These are phyloP conservation scores for Fusarium pseudonygamai DNA, from an alignment of 2,329 filamentous ascomycete species.

Conservation along the genomic window DNA sequence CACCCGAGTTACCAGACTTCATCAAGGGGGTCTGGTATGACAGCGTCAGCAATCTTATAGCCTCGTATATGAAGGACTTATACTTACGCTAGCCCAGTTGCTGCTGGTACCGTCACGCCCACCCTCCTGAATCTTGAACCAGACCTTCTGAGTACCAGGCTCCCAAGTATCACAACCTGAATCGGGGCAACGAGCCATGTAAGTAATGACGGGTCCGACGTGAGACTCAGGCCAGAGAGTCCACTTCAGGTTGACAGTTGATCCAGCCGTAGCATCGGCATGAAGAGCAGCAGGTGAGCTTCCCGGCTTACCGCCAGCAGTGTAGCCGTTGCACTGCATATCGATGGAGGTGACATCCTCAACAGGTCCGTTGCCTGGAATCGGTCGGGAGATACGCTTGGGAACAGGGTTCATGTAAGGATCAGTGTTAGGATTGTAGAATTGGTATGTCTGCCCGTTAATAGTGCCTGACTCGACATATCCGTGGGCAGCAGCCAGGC, in stretches of 20 bases:
- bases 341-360: conserved; percentile 62
- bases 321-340: conserved; percentile 65
- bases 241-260: conserved; percentile 63
- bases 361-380: conserved; percentile 68
- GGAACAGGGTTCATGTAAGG: conserved; percentile 56
- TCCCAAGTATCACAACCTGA: conserved; percentile 59
- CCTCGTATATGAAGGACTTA: not conserved
- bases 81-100: conserved; percentile 55
- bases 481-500: conserved; percentile 59
- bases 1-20: conserved; percentile 54
- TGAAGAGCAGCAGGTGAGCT: conserved; percentile 63
- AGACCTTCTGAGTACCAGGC: conserved; percentile 60
- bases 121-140: conserved; percentile 64
- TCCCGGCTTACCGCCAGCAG: conserved; percentile 57
- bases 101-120: conserved; percentile 61
- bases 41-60: not conserved
- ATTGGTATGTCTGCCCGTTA: conserved; percentile 47
- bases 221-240: conserved; percentile 62
- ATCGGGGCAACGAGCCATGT: conserved; percentile 68
- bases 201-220: conserved; percentile 65
- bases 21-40: conserved; percentile 52
- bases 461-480: conserved; percentile 59
- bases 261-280: conserved; percentile 62
- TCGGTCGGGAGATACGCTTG: conserved; percentile 64
- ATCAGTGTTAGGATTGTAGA: conserved; percentile 53